Evolutionary conservation across 179 eudicot genomes (phyloP).

Genomic region (Corrigiola litoralis): DNA sequence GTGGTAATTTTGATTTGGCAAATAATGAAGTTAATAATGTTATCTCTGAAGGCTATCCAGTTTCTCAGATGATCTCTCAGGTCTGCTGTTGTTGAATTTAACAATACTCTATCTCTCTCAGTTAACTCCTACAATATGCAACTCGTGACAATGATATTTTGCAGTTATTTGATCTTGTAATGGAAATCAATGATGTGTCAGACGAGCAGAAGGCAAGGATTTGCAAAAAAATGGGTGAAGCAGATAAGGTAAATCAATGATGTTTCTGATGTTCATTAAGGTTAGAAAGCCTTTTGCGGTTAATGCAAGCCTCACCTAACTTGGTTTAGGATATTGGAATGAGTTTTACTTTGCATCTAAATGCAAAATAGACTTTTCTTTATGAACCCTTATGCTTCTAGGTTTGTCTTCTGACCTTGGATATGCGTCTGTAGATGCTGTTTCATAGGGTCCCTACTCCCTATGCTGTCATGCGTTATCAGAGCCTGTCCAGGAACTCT

Average conservation of each 20-base stretch:
- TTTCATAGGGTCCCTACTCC: too few species aligned
- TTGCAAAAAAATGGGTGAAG: slow-evolving; percentile 72
- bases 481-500: too few species aligned
- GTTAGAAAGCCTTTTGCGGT: too few species aligned
- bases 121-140: neutral
- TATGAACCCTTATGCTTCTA: too few species aligned
- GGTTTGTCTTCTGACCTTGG: too few species aligned
- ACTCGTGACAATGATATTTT: slow-evolving; percentile 17
- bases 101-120: neutral
- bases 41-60: slow-evolving; percentile 89
- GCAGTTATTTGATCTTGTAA: slow-evolving; percentile 77
- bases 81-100: slow-evolving; percentile 23
- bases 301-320: too few species aligned
- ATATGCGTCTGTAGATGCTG: too few species aligned
- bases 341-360: too few species aligned
- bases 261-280: too few species aligned
- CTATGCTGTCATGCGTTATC: too few species aligned
- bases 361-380: too few species aligned
- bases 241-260: slow-evolving; percentile 76
- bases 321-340: too few species aligned
- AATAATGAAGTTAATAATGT: slow-evolving; percentile 75
- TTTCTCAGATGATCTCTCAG: slow-evolving; percentile 88
- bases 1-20: slow-evolving; percentile 78
- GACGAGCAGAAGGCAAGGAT: slow-evolving; percentile 91
- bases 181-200: slow-evolving; percentile 50